Evolutionary conservation across 2,329 filamentous ascomycete genomes (phyloP), one percentile per base, ranked within the genome.

Genomic region (Penicillium freii): DNA sequence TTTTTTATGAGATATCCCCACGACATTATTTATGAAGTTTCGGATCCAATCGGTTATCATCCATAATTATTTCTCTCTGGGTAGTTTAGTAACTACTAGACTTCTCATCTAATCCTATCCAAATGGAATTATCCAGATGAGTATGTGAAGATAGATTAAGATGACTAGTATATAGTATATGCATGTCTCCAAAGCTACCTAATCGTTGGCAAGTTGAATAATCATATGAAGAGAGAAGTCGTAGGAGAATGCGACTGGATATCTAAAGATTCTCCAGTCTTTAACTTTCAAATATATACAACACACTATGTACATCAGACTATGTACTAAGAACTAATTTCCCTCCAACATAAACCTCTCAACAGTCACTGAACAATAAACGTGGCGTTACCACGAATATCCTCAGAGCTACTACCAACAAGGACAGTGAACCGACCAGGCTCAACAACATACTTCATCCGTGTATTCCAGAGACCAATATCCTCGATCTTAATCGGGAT

Each of bases 371-470:
- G 57, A 23, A 73, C 71, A 56, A 66, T 66, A 42, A 74, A 71
- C 6, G 68, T 73, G 33, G 66, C 62, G 56, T 69, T 73, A 6
- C 66, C 71, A 51, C 70, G 58, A 55, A 73, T 69, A 66, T 74
- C 72, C 52, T 59, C 59, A n/a, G 70, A 72, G 60, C 77, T 82
- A n/a, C 74, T 73, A 2, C 87, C 88, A 17, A 87, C 81, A 54
- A 81, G 77, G 10, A 90, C 76, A 5, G 80, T 73, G 69, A 91
- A 91, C 40, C 86, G 81, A 1, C 88, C 88, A 3, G 83, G 82
- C 78, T 91, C 89, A 38, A 91, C 87, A 25, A 89, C 86, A 71
- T 91, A 91, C 70, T 87, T 75, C 85, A 90, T 88, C 34, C 73
- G 77, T 13, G 73, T 64, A 69, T 84, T 76, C 84, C 84, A 87